phyloP scores from a whole-genome alignment of 805 yeast genomes.

The Ogataea nonfermentans region DNA sequence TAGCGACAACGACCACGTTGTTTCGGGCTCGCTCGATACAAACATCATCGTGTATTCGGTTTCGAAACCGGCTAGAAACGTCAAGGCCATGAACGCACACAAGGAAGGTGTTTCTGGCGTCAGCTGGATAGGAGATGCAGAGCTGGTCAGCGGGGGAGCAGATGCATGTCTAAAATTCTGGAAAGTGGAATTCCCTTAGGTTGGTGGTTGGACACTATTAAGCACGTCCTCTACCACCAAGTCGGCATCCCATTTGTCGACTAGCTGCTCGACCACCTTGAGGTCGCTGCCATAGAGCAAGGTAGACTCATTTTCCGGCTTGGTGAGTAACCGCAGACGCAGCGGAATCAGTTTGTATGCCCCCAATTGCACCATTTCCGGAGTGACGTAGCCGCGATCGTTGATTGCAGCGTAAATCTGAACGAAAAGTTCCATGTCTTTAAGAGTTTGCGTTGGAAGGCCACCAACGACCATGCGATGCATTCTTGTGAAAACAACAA shows the following conservation, averaged over 20 bases:
- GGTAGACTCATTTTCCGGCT: conserved; percentile 48
- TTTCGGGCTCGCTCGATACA: conserved; percentile 83
- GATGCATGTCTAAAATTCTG: conserved; percentile 82
- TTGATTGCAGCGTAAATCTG: conserved; percentile 43
- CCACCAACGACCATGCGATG: conserved; percentile 57
- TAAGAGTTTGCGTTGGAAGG: conserved; percentile 44
- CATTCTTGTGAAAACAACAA: conserved; percentile 49
- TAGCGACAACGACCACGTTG: conserved; percentile 65
- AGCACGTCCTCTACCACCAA: conserved; percentile 53
- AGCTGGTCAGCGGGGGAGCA: conserved; percentile 67
- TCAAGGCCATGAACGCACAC: conserved; percentile 77
- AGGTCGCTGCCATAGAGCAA: conserved; percentile 56
- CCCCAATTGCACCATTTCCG: conserved; percentile 50
- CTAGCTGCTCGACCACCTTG: conserved; percentile 39
- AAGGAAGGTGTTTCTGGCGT: conserved; percentile 82
- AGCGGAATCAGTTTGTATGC: conserved; percentile 49
- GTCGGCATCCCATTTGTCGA: conserved; percentile 45
- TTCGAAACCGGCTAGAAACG: conserved; percentile 69
- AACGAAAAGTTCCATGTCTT: conserved; percentile 41
- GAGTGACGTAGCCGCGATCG: conserved; percentile 45
- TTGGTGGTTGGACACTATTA: conserved; percentile 50
- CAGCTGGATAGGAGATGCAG: conserved; percentile 55
- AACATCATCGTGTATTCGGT: conserved; percentile 78
- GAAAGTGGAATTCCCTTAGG: conserved; percentile 42
- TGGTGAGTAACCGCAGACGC: conserved; percentile 34